phyloP scores from a whole-genome alignment of 352 stramenopile species.

The Phytopythium mirpurense region DNA sequence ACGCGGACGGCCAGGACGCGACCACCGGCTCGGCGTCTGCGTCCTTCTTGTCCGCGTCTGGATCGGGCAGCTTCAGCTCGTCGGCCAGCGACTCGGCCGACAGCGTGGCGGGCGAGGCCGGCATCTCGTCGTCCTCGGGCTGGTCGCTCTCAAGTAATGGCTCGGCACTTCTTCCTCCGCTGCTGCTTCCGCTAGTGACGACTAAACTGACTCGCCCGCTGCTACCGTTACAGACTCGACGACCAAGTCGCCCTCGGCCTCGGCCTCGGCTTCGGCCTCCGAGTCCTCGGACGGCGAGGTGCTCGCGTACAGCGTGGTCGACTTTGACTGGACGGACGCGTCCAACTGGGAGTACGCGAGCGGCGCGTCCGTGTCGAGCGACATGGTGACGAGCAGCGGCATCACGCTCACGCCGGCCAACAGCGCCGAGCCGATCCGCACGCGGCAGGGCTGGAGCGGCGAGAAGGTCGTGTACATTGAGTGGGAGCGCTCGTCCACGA shows the following conservation, averaged over 20 bases:
- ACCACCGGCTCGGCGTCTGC: slow-evolving; percentile 1
- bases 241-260: slow-evolving; percentile 9
- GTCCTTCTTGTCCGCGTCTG: slow-evolving; percentile 10
- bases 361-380: slow-evolving; percentile 23
- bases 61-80: slow-evolving; percentile 7
- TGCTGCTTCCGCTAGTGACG: slow-evolving; percentile 2
- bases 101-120: slow-evolving; percentile 18
- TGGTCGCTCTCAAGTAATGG: slow-evolving; percentile 13
- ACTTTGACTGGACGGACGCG: slow-evolving; percentile 65
- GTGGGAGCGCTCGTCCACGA: slow-evolving; percentile 55
- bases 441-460: slow-evolving; percentile 51
- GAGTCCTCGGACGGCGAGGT: slow-evolving; percentile 19
- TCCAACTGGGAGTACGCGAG: slow-evolving; percentile 61
- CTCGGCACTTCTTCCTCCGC: slow-evolving; percentile 11
- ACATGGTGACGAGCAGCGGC: slow-evolving; percentile 40
- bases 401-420: slow-evolving; percentile 54
- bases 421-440: slow-evolving; percentile 53
- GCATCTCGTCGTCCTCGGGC: slow-evolving; percentile 12
- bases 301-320: slow-evolving; percentile 41
- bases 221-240: slow-evolving; percentile 9
- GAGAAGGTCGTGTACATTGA: slow-evolving; percentile 72
- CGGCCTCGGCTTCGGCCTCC: slow-evolving; percentile 15
- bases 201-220: slow-evolving; percentile 16
- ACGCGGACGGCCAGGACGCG: slow-evolving; percentile 12
- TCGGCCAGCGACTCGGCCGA: slow-evolving; percentile 12